Evolutionary conservation across 441 rosid genomes (phyloP).

Genomic region (Gossypium trilobum): DNA sequence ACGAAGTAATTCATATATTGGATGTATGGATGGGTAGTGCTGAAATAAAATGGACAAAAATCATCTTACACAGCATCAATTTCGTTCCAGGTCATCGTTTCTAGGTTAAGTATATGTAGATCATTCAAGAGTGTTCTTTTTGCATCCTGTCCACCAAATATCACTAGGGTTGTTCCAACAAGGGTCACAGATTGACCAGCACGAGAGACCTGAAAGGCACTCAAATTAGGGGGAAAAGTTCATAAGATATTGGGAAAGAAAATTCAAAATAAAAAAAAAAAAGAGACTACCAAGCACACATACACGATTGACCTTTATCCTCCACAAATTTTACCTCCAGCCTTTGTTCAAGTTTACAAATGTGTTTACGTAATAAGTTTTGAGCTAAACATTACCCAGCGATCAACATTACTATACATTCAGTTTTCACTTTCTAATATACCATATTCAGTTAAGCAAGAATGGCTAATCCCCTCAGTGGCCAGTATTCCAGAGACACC

Average conservation of each 20-base stretch:
- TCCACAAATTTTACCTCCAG: constrained; percentile 7
- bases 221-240: constrained; percentile 8
- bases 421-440: constrained; percentile 4
- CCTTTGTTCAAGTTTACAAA: neutral
- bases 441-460: neutral
- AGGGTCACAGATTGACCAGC: constrained; percentile 91
- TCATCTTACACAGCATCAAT: constrained; percentile 79
- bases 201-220: constrained; percentile 70
- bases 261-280: neutral
- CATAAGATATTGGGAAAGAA: neutral
- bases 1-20: neutral
- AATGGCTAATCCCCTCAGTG: neutral
- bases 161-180: constrained; percentile 75
- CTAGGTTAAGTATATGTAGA: constrained; percentile 88
- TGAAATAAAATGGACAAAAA: constrained; percentile 5
- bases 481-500: neutral
- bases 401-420: neutral
- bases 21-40: neutral
- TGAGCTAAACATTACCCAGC: neutral
- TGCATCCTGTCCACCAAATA: constrained; percentile 97
- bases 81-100: constrained; percentile 98
- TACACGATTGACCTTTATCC: neutral
- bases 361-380: neutral
- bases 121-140: constrained; percentile 82
- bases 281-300: neutral